Evolutionary conservation across 2,329 filamentous ascomycete species (phyloP).

Genomic region (Chrysosporium keratinophilum): DNA sequence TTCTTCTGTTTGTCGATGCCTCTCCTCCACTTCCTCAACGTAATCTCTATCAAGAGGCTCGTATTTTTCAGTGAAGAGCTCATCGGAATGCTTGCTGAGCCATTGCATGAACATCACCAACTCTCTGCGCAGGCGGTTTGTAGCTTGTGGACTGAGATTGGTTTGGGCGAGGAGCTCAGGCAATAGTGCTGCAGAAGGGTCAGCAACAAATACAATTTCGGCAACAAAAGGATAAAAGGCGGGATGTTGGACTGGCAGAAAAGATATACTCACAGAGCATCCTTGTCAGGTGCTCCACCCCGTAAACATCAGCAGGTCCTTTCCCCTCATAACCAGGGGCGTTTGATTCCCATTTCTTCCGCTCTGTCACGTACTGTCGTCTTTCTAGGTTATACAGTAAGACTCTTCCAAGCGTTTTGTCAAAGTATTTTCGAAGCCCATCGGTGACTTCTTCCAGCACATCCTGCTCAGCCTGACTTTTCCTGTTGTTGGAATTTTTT

Average conservation of each 20-base stretch:
- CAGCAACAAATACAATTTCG: slow-evolving; percentile 7
- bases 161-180: slow-evolving; percentile 93
- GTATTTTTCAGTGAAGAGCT: slow-evolving; percentile 55
- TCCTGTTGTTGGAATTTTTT: slow-evolving; percentile 47
- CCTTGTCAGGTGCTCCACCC: slow-evolving; percentile 80
- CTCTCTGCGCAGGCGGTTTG: slow-evolving; percentile 79
- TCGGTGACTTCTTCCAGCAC: slow-evolving; percentile 81
- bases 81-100: slow-evolving; percentile 64
- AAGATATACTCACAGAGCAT: slow-evolving; percentile 59
- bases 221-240: neutral
- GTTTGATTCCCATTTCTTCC: slow-evolving; percentile 56
- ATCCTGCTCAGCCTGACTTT: slow-evolving; percentile 49
- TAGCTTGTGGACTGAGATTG: slow-evolving; percentile 91
- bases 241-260: neutral
- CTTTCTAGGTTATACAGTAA: slow-evolving; percentile 92
- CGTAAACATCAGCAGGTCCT: slow-evolving; percentile 70
- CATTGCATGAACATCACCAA: slow-evolving; percentile 75
- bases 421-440: slow-evolving; percentile 87
- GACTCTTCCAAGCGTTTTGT: slow-evolving; percentile 76
- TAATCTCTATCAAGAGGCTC: slow-evolving; percentile 34
- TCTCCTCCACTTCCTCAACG: slow-evolving; percentile 24
- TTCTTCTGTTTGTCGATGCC: slow-evolving; percentile 12
- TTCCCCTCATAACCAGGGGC: slow-evolving; percentile 59
- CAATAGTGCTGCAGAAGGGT: slow-evolving; percentile 56
- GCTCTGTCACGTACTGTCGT: slow-evolving; percentile 69